These are phyloP conservation scores for Corrigiola litoralis DNA, from an alignment of 179 eudicot species.

Conservation along the genomic window DNA sequence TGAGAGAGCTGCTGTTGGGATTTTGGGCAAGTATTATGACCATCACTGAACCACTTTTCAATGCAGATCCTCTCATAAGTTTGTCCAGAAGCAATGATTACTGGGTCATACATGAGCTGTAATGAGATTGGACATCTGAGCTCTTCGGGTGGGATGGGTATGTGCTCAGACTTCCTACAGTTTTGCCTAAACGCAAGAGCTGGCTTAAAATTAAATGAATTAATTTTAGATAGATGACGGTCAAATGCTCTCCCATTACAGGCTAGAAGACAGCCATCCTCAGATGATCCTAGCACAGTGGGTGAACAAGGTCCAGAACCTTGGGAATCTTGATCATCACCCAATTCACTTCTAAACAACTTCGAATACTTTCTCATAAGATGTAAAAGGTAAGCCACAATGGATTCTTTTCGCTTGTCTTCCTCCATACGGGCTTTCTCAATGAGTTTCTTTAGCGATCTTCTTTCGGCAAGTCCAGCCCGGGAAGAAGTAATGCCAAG, in stretches of 20 bases:
- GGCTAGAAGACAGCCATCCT: conserved; percentile 36
- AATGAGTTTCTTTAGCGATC: conserved; percentile 80
- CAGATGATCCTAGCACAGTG: conserved; percentile 60
- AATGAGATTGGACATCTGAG: conserved; percentile 91
- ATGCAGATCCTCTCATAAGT: conserved; percentile 92
- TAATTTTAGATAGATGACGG: conserved; percentile 64
- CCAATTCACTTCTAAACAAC: conserved; percentile 79
- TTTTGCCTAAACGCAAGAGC: conserved; percentile 68
- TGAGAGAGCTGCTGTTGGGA: conserved; percentile 81
- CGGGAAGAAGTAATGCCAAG: conserved; percentile 87
- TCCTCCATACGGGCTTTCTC: conserved; percentile 86
- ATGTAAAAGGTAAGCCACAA: conserved; percentile 80
- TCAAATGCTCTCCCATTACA: conserved; percentile 57
- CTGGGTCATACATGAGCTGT: conserved; percentile 98
- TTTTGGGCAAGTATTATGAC: conserved; percentile 95
- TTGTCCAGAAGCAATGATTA: conserved; percentile 92
- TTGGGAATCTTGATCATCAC: conserved; percentile 95
- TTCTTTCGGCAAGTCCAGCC: conserved; percentile 81
- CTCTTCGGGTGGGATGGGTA: conserved; percentile 86
- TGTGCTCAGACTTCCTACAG: conserved; percentile 59
- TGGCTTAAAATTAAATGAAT: conserved; percentile 77
- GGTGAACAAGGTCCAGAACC: conserved; percentile 98
- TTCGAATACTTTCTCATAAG: conserved; percentile 93
- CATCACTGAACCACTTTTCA: conserved; percentile 94
- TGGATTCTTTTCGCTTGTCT: conserved; percentile 92